Conservation (phyloP, 306 rosid species). For the Canavalia gladiata region DNA sequence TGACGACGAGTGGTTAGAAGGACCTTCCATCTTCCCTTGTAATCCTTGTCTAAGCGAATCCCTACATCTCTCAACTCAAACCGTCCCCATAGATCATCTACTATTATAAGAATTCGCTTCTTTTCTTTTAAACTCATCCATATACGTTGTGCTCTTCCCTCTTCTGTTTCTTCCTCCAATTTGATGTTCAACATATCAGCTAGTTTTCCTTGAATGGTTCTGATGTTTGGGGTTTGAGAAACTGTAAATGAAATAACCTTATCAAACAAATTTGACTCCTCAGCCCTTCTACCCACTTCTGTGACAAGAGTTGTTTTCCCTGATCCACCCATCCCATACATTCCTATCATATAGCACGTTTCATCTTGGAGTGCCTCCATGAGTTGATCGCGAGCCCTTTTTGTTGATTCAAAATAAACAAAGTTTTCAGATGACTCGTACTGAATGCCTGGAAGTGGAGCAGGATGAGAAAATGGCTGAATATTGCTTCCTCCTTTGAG, state of each 20-base stretch:
- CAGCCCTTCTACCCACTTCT: slow-evolving; percentile 32
- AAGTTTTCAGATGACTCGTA: background rate
- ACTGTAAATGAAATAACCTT: slow-evolving; percentile 6
- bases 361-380: slow-evolving; percentile 42
- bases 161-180: slow-evolving; percentile 12
- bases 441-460: too few species aligned
- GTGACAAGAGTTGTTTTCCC: slow-evolving; percentile 43
- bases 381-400: slow-evolving; percentile 5
- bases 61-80: slow-evolving; percentile 1
- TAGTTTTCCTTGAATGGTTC: background rate
- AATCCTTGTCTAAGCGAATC: background rate
- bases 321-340: slow-evolving; percentile 45
- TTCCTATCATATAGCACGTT: slow-evolving; percentile 9
- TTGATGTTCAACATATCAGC: background rate
- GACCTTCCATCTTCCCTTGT: background rate
- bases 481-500: too few species aligned
- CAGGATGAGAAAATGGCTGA: too few species aligned
- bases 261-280: background rate
- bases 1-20: background rate
- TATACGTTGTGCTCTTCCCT: slow-evolving; percentile 25
- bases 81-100: slow-evolving; percentile 15
- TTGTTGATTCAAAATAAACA: slow-evolving; percentile 39
- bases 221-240: slow-evolving; percentile 4
- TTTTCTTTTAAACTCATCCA: background rate
- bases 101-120: slow-evolving; percentile 2